Evolutionary conservation across 352 stramenopile genomes (phyloP).

Genomic region (Pythium myriotylum): DNA sequence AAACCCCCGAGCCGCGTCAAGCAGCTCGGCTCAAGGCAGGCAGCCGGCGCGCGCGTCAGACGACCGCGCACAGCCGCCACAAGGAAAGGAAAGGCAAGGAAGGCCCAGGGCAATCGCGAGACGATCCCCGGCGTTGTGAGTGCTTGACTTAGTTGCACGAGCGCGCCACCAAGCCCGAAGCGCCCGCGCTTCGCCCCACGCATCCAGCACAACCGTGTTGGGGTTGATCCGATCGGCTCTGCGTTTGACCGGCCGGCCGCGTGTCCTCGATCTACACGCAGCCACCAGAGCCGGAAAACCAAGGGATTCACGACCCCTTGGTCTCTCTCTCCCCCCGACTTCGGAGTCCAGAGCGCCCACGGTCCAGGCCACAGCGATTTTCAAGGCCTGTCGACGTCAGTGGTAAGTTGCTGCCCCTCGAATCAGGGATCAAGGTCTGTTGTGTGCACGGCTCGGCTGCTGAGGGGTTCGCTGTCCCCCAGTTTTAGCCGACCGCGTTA

Average conservation of each 20-base stretch:
- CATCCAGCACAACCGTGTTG: neutral
- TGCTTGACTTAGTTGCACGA: no score
- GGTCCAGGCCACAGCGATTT: neutral
- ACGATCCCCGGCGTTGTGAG: no score
- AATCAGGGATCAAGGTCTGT: slow-evolving; percentile 1
- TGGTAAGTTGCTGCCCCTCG: neutral
- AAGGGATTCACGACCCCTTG: neutral
- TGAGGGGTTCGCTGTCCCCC: neutral
- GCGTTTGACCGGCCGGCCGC: neutral
- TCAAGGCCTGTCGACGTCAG: neutral
- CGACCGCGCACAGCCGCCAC: neutral
- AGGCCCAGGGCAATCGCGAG: no score
- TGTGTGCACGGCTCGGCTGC: neutral
- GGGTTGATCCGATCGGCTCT: neutral
- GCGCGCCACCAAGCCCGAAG: no score
- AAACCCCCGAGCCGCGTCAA: neutral
- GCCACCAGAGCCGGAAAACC: neutral
- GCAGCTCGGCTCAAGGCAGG: neutral
- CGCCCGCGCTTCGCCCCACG: neutral
- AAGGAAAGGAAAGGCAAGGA: neutral
- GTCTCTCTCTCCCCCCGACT: neutral
- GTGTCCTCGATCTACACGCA: neutral
- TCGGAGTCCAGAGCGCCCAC: neutral
- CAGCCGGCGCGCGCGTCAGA: neutral
- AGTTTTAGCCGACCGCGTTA: neutral